Base-by-base conservation (phyloP, 257 asterid genomes). In the Voacanga thouarsii region DNA sequence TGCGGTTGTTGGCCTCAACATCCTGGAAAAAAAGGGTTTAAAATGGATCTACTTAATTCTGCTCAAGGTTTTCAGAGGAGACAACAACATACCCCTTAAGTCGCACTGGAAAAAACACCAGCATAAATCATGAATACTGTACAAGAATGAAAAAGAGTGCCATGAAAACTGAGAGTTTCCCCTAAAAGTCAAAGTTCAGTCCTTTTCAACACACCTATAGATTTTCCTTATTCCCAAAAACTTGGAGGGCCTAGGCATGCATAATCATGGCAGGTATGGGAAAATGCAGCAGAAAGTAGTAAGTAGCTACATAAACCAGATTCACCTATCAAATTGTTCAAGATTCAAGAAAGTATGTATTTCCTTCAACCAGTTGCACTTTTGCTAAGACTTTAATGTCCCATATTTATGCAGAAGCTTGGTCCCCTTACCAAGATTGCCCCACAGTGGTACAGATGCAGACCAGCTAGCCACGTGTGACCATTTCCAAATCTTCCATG, bases 1-100 rank as follows among this genome's bases (percentile, higher is more conserved):
- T 93, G 77, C 99, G 87, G 73, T 90, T 95, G 77, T 95, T 95
- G 75, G 97, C 96, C 79, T 93, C 92, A 63, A 91, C 74, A 83
- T 95, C 98, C 99, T 95, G 94, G 80, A 83, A 81, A 23, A 79
- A 1, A 53, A 75, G 59, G 30, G 47, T 56, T 3, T 49, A 56
- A 26, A 19, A 51, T 50, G 55, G 55, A 66, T 66, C 5, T 66
- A 67, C 44, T 30, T 50, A 19, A 61, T 47, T 45, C 23, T 61
- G 39, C 30, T 53, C 56, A 55, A 41, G 33, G 37, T 33, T 33
- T 37, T 49, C 33, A 73, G 63, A 21, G 53, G 39, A 77, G 70
- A 39, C 21, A 15, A 24, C 18, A 24, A 3, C 3, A 18, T 37
- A 2, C 37, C 33, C 12, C 44, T 60, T 2, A 26, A 51, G 55